A percentile compares a stretch with the other conserved stretches of the same genome.
These are phyloP conservation scores for Paraphaeosphaeria minitans DNA, from an alignment of 2,329 filamentous ascomycete genomes.

Conservation along the genomic window DNA sequence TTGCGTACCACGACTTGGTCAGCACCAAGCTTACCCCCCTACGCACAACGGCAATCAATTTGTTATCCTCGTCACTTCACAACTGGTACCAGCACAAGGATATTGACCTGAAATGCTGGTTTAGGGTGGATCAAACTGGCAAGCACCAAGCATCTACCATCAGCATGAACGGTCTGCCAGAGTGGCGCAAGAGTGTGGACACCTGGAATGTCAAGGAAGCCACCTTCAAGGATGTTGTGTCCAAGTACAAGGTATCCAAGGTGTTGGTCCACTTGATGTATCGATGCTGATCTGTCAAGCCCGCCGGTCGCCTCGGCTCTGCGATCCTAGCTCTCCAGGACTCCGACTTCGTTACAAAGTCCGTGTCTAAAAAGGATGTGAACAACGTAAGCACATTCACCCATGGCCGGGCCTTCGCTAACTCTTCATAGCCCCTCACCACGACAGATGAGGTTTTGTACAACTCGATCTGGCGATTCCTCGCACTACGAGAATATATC, in stretches of 20 bases:
- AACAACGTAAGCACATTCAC: conserved; percentile 32
- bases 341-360: conserved; percentile 70
- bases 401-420: conserved; percentile 8
- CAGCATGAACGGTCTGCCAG: conserved; percentile 60
- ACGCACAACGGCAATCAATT: conserved; percentile 75
- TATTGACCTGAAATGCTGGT: conserved; percentile 83
- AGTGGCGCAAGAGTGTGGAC: conserved; percentile 59
- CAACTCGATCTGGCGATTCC: conserved; percentile 84
- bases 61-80: conserved; percentile 80
- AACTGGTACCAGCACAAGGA: conserved; percentile 82
- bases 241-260: conserved; percentile 28
- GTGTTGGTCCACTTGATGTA: neutral
- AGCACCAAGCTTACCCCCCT: conserved; percentile 74
- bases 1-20: conserved; percentile 81
- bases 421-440: conserved; percentile 51
- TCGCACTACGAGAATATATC: conserved; percentile 87
- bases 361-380: conserved; percentile 63
- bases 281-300: conserved; percentile 24
- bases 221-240: conserved; percentile 53
- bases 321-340: conserved; percentile 68
- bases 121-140: conserved; percentile 45
- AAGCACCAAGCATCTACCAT: conserved; percentile 63
- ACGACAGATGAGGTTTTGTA: conserved; percentile 74
- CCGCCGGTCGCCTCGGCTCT: conserved; percentile 52
- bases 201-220: conserved; percentile 76